Percentiles rank a stretch among this genome's conserved stretches.
Conservation (phyloP, 257 asterid genomes). For the Solanum ahanhuiri region DNA sequence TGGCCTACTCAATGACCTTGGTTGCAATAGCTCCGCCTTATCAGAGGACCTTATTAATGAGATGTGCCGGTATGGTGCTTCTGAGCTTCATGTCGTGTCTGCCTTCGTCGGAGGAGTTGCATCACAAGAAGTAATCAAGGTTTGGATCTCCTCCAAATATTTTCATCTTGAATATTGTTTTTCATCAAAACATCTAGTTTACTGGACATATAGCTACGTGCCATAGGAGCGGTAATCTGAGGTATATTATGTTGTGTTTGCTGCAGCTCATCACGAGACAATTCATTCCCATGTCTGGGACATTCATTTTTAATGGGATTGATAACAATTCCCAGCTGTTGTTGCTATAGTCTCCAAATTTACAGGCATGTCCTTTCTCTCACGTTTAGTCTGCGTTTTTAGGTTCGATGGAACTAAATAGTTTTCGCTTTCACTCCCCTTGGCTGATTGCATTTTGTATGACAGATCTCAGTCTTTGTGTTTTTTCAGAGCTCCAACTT, state of each 20-base stretch:
- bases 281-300: slow-evolving; percentile 85
- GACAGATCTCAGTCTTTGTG: neutral
- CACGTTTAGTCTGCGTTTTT: neutral
- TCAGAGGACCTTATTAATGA: slow-evolving; percentile 87
- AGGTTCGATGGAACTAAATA: neutral
- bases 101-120: slow-evolving; percentile 92
- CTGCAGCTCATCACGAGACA: slow-evolving; percentile 88
- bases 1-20: slow-evolving; percentile 58
- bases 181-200: neutral
- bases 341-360: slow-evolving; percentile 23
- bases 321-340: slow-evolving; percentile 77
- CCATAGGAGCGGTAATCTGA: neutral
- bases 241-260: neutral
- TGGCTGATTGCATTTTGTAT: neutral
- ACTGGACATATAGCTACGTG: neutral
- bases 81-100: slow-evolving; percentile 94
- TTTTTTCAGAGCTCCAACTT: neutral
- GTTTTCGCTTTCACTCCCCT: neutral
- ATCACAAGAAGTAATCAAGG: slow-evolving; percentile 97
- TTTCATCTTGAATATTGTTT: neutral
- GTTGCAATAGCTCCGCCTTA: slow-evolving; percentile 72
- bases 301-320: slow-evolving; percentile 82
- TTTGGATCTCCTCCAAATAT: neutral
- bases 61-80: slow-evolving; percentile 93
- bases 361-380: slow-evolving; percentile 10